These are phyloP conservation scores for Melanopsichium pennsylvanicum DNA, from an alignment of 1,284 basidiomycete species.

Conservation along the genomic window DNA sequence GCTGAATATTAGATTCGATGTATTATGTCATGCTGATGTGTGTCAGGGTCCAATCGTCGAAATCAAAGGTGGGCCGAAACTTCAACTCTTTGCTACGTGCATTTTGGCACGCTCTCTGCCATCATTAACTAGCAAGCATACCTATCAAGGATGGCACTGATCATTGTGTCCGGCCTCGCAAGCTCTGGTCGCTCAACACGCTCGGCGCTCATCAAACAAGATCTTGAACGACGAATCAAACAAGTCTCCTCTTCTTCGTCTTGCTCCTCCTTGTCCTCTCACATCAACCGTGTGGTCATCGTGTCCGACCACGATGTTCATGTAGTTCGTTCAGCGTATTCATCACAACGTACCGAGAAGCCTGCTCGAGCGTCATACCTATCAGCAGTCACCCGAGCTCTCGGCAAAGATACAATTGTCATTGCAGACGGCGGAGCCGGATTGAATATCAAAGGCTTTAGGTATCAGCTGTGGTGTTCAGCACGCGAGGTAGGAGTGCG, in stretches of 20 bases:
- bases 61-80: too few relatives aligned
- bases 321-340: constrained; percentile 75
- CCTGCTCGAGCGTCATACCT: constrained; percentile 86
- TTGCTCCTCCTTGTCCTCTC: constrained; percentile 70
- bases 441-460: constrained; percentile 94
- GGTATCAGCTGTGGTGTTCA: constrained; percentile 97
- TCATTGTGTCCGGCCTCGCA: constrained; percentile 90
- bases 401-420: constrained; percentile 78
- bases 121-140: too few relatives aligned
- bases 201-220: constrained; percentile 73
- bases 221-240: constrained; percentile 72
- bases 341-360: constrained; percentile 83
- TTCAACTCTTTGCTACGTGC: too few relatives aligned
- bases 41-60: constrained; percentile 21
- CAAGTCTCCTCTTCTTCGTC: constrained; percentile 69
- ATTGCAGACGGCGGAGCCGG: constrained; percentile 80
- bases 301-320: constrained; percentile 81
- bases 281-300: constrained; percentile 69
- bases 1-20: background rate
- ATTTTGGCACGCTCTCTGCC: too few relatives aligned
- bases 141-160: constrained; percentile 77
- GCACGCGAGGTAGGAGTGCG: constrained; percentile 85
- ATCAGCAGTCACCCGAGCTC: constrained; percentile 79
- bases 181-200: constrained; percentile 84
- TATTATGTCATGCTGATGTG: constrained; percentile 3